Conservation (phyloP, 768 basidiomycete species). For the Suillus fuscotomentosus region DNA sequence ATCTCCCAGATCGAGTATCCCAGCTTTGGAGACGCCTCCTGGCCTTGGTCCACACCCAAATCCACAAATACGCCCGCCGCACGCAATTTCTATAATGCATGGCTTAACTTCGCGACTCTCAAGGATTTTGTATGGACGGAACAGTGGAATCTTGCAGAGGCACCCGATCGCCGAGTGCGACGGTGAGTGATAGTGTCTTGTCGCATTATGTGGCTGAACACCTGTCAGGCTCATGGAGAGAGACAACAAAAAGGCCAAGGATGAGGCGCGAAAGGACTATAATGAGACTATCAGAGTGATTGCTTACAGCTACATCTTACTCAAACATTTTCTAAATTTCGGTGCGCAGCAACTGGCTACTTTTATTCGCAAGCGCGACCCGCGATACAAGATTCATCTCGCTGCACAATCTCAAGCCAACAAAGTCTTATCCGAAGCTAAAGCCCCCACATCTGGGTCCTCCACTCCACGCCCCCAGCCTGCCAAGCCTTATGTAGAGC, state of each 20-base stretch:
- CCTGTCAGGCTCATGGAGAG: slow-evolving; percentile 80
- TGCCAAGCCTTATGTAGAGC: slow-evolving; percentile 61
- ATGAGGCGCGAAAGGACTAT: slow-evolving; percentile 86
- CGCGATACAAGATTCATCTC: slow-evolving; percentile 73
- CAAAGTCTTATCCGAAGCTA: slow-evolving; percentile 14
- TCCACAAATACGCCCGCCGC: slow-evolving; percentile 50
- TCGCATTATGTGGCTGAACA: neutral
- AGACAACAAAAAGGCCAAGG: slow-evolving; percentile 91
- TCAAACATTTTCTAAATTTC: neutral
- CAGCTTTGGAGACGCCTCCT: slow-evolving; percentile 77
- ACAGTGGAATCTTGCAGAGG: slow-evolving; percentile 79
- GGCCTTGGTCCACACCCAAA: slow-evolving; percentile 60
- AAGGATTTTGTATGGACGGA: slow-evolving; percentile 92
- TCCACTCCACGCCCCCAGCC: slow-evolving; percentile 26
- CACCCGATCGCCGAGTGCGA: slow-evolving; percentile 81
- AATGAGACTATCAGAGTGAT: slow-evolving; percentile 84
- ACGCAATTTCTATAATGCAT: slow-evolving; percentile 78
- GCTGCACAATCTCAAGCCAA: slow-evolving; percentile 44
- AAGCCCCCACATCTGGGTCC: slow-evolving; percentile 24
- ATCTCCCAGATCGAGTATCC: slow-evolving; percentile 59
- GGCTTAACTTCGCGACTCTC: slow-evolving; percentile 81
- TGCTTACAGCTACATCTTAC: neutral
- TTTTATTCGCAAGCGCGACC: slow-evolving; percentile 85
- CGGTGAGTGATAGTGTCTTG: slow-evolving; percentile 44
- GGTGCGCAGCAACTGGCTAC: slow-evolving; percentile 61